These are phyloP conservation scores for Amborella trichopoda DNA, from an alignment of 164 flowering plant genomes.

Conservation along the genomic window DNA sequence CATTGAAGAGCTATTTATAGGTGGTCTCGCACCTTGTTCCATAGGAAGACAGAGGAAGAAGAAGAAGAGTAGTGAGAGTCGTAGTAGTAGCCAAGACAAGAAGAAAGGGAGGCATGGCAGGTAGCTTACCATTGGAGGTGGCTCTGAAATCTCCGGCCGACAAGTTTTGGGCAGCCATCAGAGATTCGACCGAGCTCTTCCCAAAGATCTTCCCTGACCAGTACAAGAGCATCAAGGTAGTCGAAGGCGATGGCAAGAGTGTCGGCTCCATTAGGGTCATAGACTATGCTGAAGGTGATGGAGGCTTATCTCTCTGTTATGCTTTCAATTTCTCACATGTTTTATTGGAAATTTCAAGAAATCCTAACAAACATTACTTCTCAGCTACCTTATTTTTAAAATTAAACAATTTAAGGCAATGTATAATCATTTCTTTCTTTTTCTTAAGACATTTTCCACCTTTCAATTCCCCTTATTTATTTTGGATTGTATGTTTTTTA, in stretches of 20 bases:
- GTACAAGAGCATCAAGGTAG: constrained; percentile 54
- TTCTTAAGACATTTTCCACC: not conserved
- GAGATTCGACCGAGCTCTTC: constrained; percentile 41
- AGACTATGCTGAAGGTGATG: constrained; percentile 43
- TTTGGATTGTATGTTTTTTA: not conserved
- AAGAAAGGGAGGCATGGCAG: too few species aligned
- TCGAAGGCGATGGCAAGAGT: constrained; percentile 75
- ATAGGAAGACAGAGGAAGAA: too few species aligned
- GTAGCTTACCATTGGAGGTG: too few species aligned
- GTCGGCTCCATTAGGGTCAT: constrained; percentile 51
- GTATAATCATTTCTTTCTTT: not conserved
- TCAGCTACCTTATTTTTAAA: not conserved
- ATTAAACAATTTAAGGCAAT: not conserved
- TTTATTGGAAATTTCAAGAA: too few species aligned
- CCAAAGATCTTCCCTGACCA: constrained; percentile 56
- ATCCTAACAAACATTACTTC: not conserved
- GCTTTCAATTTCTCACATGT: not conserved
- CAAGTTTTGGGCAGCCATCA: constrained; percentile 42
- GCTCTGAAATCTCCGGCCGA: constrained; percentile 47
- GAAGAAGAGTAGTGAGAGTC: too few species aligned
- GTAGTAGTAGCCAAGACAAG: too few species aligned
- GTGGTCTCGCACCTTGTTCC: too few species aligned
- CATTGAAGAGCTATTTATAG: too few species aligned
- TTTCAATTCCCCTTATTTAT: not conserved
- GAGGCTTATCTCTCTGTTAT: not conserved